Percentiles rank a stretch among this genome's conserved stretches.
Conservation (phyloP, 2,329 filamentous ascomycete genomes). For the Cytospora piceicola region DNA sequence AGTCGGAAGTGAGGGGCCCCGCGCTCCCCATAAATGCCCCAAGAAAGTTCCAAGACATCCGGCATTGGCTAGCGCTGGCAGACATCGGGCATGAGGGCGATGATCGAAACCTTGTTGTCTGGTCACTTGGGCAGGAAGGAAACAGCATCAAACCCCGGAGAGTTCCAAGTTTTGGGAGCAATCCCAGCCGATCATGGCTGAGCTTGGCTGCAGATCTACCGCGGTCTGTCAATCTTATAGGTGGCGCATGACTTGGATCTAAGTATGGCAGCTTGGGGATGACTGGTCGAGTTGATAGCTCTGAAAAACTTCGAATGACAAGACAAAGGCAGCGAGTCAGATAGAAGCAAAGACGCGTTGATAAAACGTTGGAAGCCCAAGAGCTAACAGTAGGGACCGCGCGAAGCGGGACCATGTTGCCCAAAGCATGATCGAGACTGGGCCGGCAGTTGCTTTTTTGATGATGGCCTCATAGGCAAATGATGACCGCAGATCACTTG, state of each 20-base stretch:
- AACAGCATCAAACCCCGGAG: conserved; percentile 7
- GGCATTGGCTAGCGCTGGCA: conserved; percentile 14
- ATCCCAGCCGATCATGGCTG: conserved; percentile 11
- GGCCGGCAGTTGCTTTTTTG: not conserved
- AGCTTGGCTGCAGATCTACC: conserved; percentile 28
- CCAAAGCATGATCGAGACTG: not conserved
- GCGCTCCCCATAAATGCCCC: conserved; percentile 14
- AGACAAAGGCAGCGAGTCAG: not conserved
- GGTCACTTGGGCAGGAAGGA: conserved; percentile 16
- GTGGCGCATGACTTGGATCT: conserved; percentile 17
- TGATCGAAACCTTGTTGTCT: conserved; percentile 16
- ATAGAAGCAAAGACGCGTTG: not conserved
- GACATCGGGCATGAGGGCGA: conserved; percentile 5
- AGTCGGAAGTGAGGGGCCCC: conserved; percentile 9
- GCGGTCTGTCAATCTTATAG: not conserved
- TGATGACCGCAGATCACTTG: not conserved
- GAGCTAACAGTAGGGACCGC: not conserved
- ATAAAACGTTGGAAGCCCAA: not conserved
- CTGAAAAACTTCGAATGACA: not conserved
- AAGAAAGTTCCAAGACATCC: not conserved
- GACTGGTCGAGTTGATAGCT: conserved; percentile 3
- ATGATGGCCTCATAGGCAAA: not conserved
- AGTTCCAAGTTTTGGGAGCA: not conserved
- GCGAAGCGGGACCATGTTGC: not conserved
- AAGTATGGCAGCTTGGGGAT: not conserved